A percentile compares a stretch with the other conserved stretches of the same genome.
phyloP scores from a whole-genome alignment of 2,329 filamentous ascomycete genomes.

The Sclerotinia subarctica region DNA sequence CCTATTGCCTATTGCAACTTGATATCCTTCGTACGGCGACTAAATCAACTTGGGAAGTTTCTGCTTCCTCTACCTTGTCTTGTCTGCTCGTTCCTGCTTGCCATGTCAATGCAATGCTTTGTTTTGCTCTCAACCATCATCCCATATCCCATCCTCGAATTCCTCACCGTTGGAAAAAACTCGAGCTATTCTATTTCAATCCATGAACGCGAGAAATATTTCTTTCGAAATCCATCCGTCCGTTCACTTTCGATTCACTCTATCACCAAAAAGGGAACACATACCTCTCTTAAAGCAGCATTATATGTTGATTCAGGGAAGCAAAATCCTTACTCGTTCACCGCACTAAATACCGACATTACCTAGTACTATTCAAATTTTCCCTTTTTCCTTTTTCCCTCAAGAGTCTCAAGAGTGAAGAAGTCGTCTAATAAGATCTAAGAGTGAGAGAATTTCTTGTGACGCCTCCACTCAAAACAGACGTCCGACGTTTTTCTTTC shows the following conservation, averaged over 20 bases:
- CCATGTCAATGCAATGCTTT: neutral
- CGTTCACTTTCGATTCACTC: neutral
- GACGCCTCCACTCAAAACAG: conserved; percentile 12
- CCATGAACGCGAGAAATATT: conserved; percentile 6
- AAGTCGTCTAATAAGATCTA: neutral
- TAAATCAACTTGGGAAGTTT: neutral
- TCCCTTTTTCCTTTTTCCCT: conserved; percentile 14
- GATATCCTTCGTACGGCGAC: neutral
- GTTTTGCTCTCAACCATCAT: neutral
- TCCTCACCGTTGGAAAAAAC: conserved; percentile 2
- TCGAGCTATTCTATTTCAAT: conserved; percentile 9
- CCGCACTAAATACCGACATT: conserved; percentile 10
- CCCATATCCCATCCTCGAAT: neutral
- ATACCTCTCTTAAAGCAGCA: conserved; percentile 6
- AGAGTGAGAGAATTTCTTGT: conserved; percentile 8
- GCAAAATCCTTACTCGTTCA: conserved; percentile 15
- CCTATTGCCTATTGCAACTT: neutral
- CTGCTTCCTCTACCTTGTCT: neutral
- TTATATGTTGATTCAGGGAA: conserved; percentile 5
- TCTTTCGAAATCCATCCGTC: neutral
- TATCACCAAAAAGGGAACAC: neutral
- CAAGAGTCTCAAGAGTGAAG: neutral
- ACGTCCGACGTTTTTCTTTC: conserved; percentile 1
- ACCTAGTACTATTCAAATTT: conserved; percentile 11
- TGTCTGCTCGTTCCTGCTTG: neutral